A percentile compares a stretch with the other conserved stretches of the same genome.
phyloP scores from a whole-genome alignment of 2,329 filamentous ascomycete species.

The Stemphylium vesicarium region DNA sequence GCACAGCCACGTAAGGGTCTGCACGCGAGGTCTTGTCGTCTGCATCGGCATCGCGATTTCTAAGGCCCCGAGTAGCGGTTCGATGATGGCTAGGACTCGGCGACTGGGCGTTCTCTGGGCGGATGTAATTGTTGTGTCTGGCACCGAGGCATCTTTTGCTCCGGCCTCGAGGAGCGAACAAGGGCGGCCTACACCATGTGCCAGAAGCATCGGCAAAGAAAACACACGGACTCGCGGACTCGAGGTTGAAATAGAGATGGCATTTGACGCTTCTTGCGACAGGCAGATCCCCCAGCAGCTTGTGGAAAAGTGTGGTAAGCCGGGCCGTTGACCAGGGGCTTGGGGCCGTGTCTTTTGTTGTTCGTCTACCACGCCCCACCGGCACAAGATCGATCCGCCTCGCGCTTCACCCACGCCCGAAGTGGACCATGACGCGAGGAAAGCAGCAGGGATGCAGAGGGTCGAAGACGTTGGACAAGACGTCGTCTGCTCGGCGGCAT shows the following conservation, averaged over 20 bases:
- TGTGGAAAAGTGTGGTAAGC: constrained; percentile 4
- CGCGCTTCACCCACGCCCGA: constrained; percentile 4
- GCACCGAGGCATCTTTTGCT: constrained; percentile 2
- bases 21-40: constrained; percentile 13
- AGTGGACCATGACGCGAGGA: constrained; percentile 20
- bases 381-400: constrained; percentile 22
- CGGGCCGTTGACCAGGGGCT: constrained; percentile 7
- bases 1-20: constrained; percentile 6
- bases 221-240: no score
- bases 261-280: neutral
- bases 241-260: neutral
- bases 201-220: neutral
- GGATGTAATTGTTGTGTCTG: neutral
- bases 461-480: constrained; percentile 24
- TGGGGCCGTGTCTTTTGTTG: neutral
- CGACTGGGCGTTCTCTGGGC: constrained; percentile 15
- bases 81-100: constrained; percentile 5
- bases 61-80: constrained; percentile 1
- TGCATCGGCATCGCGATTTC: constrained; percentile 7
- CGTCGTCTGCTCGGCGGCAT: constrained; percentile 15
- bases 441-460: constrained; percentile 17
- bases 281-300: neutral
- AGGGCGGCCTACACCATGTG: neutral
- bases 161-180: neutral
- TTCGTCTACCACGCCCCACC: constrained; percentile 5